Conservation (phyloP, 2,329 filamentous ascomycete genomes). For the Fusarium sp. region DNA sequence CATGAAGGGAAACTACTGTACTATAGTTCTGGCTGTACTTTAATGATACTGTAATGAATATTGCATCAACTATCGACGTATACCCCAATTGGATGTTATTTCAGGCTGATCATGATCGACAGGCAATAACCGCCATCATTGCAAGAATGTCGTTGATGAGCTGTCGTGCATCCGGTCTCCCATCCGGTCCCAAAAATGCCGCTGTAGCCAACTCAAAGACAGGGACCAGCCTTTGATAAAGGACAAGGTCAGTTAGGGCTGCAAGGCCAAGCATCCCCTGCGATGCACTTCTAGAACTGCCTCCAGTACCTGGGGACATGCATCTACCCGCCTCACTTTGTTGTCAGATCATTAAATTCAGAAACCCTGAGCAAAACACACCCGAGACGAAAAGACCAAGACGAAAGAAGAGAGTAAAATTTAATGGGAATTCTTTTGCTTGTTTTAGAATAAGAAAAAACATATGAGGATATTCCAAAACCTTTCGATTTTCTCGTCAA, state of each 20-base stretch:
- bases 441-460: conserved; percentile 7
- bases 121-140: not conserved
- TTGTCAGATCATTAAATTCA: conserved; percentile 27
- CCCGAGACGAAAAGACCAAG: conserved; percentile 1
- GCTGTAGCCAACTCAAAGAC: conserved; percentile 17
- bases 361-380: not conserved
- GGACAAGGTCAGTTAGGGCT: not conserved
- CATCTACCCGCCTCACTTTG: conserved; percentile 10
- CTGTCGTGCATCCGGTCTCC: conserved; percentile 31
- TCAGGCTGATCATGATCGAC: not conserved
- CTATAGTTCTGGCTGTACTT: conserved; percentile 11
- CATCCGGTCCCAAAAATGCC: conserved; percentile 18
- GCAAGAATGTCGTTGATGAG: conserved; percentile 10
- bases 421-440: not conserved
- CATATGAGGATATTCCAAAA: conserved; percentile 8
- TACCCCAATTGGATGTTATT: not conserved
- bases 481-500: conserved; percentile 25
- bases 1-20: conserved; percentile 7
- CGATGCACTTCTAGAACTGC: conserved; percentile 2
- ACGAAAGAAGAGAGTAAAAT: not conserved
- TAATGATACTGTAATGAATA: conserved; percentile 24
- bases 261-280: conserved; percentile 11
- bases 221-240: conserved; percentile 3
- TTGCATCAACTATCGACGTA: not conserved
- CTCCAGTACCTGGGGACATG: not conserved